phyloP scores from a whole-genome alignment of 345 rosid species.

The Cochlearia excelsa region DNA sequence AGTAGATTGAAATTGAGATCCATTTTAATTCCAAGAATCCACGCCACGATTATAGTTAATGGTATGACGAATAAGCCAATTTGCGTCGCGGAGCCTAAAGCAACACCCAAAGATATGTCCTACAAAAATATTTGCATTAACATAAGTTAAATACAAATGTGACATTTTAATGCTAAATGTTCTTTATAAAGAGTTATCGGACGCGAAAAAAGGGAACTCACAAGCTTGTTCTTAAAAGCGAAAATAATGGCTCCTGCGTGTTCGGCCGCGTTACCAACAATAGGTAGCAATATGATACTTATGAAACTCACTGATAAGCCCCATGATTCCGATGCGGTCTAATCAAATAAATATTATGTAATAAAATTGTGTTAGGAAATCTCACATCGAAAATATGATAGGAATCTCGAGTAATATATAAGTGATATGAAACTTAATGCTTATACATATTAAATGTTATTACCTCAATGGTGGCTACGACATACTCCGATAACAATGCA shows the following conservation, averaged over 20 bases:
- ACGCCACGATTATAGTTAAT: slow-evolving; percentile 60
- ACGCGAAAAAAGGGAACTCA: slow-evolving; percentile 25
- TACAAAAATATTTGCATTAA: slow-evolving; percentile 29
- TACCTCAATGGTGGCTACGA: slow-evolving; percentile 97
- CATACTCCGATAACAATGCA: slow-evolving; percentile 84
- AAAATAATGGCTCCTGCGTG: slow-evolving; percentile 91
- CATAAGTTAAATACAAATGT: slow-evolving; percentile 15
- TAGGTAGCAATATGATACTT: slow-evolving; percentile 85
- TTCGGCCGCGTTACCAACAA: slow-evolving; percentile 94
- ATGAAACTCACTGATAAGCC: slow-evolving; percentile 90
- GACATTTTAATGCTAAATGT: slow-evolving; percentile 5
- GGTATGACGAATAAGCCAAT: slow-evolving; percentile 94
- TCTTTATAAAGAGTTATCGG: not conserved
- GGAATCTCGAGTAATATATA: too few species aligned
- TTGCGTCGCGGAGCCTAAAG: slow-evolving; percentile 89
- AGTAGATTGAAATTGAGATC: slow-evolving; percentile 87
- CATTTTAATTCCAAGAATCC: slow-evolving; percentile 69
- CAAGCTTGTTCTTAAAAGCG: slow-evolving; percentile 88
- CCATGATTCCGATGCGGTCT: slow-evolving; percentile 87
- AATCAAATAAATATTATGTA: too few species aligned
- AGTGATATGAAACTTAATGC: not conserved
- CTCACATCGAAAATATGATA: too few species aligned
- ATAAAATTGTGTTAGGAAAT: not conserved
- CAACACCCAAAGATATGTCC: slow-evolving; percentile 91
- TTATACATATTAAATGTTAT: not conserved